Evolutionary conservation across 306 rosid genomes (phyloP), one percentile per base, ranked within the genome.

Genomic region (Heteromeles arbutifolia): DNA sequence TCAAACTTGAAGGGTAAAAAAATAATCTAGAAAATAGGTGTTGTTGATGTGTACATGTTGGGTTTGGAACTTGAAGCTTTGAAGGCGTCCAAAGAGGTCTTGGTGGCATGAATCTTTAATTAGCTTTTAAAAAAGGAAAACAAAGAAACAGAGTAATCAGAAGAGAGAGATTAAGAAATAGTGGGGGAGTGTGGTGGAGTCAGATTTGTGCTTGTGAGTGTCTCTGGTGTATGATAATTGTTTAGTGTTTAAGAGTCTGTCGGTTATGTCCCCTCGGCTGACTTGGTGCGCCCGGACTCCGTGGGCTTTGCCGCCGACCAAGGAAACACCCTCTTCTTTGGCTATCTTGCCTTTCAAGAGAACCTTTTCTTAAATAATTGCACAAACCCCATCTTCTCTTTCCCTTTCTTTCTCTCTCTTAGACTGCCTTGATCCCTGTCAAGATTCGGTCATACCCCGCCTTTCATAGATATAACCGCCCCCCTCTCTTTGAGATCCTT

Each of bases 291-390:
- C 84, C 96, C 97, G 92, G 82, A 74, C 96, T 92, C 94, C 75
- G 84, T 87, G 99, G 98, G 93, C 97, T 83, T 89, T 92, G 98
- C 99, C 90, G 92, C 77, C 87, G 93, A 85, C 98, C 91, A 85
- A 89, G 98, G 97, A 96, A 92, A 90, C 99, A 96, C 74, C 83
- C 90, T 83, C 88, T 84, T 88, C 82, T 78, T 74, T 87, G 79
- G 82, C 83, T 89, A 93, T 88, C 93, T 92, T 88, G 78, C 87
- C 95, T 86, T 91, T 87, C 76, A 82, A 89, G 87, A 85, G 88
- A 90, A 80, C 93, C 91, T 85, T 87, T 90, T 80, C 83, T 77
- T 85, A 81, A 82, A 80, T 83, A 77, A 82, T 75, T 86, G 69
- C 77, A 65, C 78, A 74, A 75, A 78, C 58, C 78, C 86, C 75